A percentile compares a stretch with the other conserved stretches of the same genome.
Evolutionary conservation across 495 filamentous ascomycete species (phyloP).

Genomic region (Achaetomiella virescens): DNA sequence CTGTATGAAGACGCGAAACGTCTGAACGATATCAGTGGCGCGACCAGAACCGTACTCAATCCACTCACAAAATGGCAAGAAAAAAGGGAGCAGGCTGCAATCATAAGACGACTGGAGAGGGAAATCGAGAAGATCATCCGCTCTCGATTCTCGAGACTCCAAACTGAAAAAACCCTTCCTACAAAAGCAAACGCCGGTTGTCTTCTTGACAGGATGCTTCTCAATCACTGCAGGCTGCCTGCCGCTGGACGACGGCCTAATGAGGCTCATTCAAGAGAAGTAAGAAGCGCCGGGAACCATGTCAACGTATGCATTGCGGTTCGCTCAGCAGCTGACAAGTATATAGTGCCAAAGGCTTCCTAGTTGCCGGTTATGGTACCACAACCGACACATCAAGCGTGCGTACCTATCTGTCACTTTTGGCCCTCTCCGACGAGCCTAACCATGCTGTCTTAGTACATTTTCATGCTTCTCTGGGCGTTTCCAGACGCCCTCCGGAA

Average conservation of each 20-base stretch:
- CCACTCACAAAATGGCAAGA: neutral
- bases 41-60: neutral
- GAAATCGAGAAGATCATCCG: neutral
- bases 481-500: constrained; percentile 6
- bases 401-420: neutral
- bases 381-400: constrained; percentile 13
- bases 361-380: constrained; percentile 16
- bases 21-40: neutral
- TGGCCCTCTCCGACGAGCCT: neutral
- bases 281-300: neutral
- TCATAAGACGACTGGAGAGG: neutral
- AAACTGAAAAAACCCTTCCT: constrained; percentile 2
- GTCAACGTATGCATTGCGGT: no score
- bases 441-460: no score
- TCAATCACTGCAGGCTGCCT: constrained; percentile 4
- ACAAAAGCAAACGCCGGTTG: neutral
- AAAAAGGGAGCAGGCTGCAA: neutral
- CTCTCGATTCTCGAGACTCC: constrained; percentile 7
- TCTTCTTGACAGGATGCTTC: constrained; percentile 22
- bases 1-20: neutral
- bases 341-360: constrained; percentile 12
- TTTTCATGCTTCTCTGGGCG: constrained; percentile 9
- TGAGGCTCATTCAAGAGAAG: constrained; percentile 8
- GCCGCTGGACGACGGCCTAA: constrained; percentile 3
- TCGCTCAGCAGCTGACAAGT: neutral